Evolutionary conservation across 139 green algal species (phyloP), one percentile per base, ranked within the genome.

Genomic region (Chlorella sp.): DNA sequence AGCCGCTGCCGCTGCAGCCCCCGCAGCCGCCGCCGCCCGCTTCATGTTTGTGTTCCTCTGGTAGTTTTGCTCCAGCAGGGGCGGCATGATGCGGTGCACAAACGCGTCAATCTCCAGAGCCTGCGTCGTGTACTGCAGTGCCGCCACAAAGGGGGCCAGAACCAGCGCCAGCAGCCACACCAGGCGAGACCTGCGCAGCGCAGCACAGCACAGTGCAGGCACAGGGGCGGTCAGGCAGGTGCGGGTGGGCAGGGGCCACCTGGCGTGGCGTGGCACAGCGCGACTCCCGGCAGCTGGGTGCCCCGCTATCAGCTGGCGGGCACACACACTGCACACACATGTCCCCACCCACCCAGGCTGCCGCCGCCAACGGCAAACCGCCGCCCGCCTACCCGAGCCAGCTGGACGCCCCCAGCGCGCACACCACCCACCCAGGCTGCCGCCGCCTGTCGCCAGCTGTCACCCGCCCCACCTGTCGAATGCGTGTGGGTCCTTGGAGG

Each of bases 81-180:
- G 89, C 39, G 91, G 91, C 91, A 93, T 92, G 68, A 93, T 83
- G 60, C 82, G 78, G 71, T 86, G 78, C 78, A 90, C 61, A 80
- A 90, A 90, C 1, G 87, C 30, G 18, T 80, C 80, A 24, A 91
- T 80, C 73, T 89, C 75, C 83, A 92, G 61, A 0, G 60, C 84
- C 83, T 84, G 87, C 0, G 81, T 94, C n/a, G 93, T 91, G 86
- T 91, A 94, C 42, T 86, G 61, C 79, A 96, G 91, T 28, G 88
- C 83, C 24, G 42, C 80, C 66, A 85, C 88, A 85, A 95, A 94
- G 1, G 93, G 93, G 34, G 91, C 89, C 80, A 96, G 53, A 36
- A 92, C 78, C 61, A 92, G 69, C 2, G 90, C 91, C 86, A 96
- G 84, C 84, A 95, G 85, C 86, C 89, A 86, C 32, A 96, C 85